phyloP scores from a whole-genome alignment of 2,329 filamentous ascomycete species.

The Microsporum ferrugineum region DNA sequence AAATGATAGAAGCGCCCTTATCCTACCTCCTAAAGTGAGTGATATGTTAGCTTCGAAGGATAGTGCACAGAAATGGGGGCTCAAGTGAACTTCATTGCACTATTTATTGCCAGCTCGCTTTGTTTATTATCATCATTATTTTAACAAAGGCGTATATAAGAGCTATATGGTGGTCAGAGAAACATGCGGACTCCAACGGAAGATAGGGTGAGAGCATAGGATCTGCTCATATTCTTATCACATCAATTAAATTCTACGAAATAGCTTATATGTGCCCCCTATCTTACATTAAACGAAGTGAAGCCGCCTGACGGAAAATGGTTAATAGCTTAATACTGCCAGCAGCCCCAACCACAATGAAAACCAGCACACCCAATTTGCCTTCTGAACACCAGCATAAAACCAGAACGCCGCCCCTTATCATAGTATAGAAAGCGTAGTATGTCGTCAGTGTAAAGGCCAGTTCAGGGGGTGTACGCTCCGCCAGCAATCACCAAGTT shows the following conservation, averaged over 20 bases:
- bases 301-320: neutral
- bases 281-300: neutral
- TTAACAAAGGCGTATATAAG: neutral
- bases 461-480: conserved; percentile 45
- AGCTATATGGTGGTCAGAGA: too few species aligned
- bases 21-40: conserved; percentile 84
- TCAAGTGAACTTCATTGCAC: conserved; percentile 18
- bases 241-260: neutral
- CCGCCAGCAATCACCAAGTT: conserved; percentile 84
- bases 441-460: neutral
- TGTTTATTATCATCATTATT: neutral
- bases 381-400: neutral
- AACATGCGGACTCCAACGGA: neutral
- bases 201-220: neutral
- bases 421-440: neutral
- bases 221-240: neutral
- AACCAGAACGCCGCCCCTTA: neutral
- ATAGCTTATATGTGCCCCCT: neutral
- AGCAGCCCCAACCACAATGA: neutral
- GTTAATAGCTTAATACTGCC: neutral
- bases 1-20: conserved; percentile 74
- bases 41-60: conserved; percentile 44
- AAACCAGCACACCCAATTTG: neutral
- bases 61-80: conserved; percentile 22
- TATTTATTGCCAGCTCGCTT: neutral